Conservation (phyloP, 202 grass and related monocot genomes). For the Sporobolus alterniflorus region DNA sequence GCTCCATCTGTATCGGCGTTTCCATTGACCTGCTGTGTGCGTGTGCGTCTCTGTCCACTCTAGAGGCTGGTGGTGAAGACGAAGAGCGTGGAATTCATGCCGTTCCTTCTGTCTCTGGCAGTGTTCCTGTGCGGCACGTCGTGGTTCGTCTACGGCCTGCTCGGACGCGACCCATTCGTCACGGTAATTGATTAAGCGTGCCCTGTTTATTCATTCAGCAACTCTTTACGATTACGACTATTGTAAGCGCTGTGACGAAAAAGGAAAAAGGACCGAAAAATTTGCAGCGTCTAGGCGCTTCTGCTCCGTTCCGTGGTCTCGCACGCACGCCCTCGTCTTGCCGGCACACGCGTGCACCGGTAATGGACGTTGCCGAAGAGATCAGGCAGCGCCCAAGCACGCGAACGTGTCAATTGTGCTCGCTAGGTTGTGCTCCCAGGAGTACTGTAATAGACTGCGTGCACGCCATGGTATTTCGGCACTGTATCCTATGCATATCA, state of each 20-base stretch:
- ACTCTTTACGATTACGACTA: not conserved
- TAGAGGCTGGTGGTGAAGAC: slow-evolving; percentile 98
- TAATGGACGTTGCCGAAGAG: not conserved
- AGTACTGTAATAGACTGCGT: not conserved
- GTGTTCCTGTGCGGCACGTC: slow-evolving; percentile 97
- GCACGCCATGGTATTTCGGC: no score
- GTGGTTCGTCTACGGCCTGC: slow-evolving; percentile 93
- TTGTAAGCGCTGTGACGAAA: not conserved
- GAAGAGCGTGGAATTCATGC: slow-evolving; percentile 98
- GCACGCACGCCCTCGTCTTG: not conserved
- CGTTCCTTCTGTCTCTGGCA: slow-evolving; percentile 86
- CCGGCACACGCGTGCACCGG: not conserved
- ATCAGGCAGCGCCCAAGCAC: slow-evolving; percentile 20
- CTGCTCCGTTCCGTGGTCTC: not conserved
- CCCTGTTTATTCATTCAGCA: not conserved
- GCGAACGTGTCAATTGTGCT: not conserved
- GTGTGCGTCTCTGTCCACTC: no score
- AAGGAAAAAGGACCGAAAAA: not conserved
- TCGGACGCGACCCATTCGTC: slow-evolving; percentile 86
- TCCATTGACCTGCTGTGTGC: not conserved
- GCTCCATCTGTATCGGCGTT: not conserved
- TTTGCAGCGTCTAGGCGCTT: not conserved
- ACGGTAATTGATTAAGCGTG: slow-evolving; percentile 38
- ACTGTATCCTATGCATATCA: no score
- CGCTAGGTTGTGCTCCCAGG: not conserved